Percentiles rank a stretch among this genome's conserved stretches.
Evolutionary conservation across 345 rosid genomes (phyloP).

Genomic region (Kandelia obovata): DNA sequence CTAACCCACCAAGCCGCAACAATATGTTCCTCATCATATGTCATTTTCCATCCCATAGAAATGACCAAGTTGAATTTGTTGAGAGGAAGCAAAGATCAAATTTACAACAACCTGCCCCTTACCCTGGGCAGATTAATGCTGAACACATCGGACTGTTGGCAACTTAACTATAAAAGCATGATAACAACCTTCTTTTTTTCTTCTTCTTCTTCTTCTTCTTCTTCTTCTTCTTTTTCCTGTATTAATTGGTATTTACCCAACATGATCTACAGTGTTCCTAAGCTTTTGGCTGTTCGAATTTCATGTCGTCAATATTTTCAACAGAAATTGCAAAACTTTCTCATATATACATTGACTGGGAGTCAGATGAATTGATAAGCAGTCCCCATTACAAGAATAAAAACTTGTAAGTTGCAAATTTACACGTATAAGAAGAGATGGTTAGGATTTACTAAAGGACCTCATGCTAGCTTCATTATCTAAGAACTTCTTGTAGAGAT

Average conservation of each 20-base stretch:
- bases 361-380: background rate
- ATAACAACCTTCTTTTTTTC: background rate
- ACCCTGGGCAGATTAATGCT: background rate
- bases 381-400: background rate
- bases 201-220: background rate
- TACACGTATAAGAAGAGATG: slow-evolving; percentile 1
- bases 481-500: slow-evolving; percentile 51
- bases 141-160: background rate
- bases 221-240: background rate
- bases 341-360: background rate
- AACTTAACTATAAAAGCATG: slow-evolving; percentile 1
- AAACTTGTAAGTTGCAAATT: background rate
- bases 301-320: background rate
- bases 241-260: slow-evolving; percentile 14
- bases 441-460: background rate
- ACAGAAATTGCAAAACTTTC: background rate
- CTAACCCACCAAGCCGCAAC: background rate
- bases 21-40: background rate
- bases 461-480: background rate
- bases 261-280: background rate
- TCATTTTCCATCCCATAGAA: slow-evolving; percentile 2
- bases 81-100: no score
- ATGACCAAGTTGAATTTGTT: background rate
- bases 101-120: background rate
- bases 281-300: slow-evolving; percentile 1